phyloP scores from a whole-genome alignment of 768 basidiomycete genomes.

The Fomitopsis pulvina region DNA sequence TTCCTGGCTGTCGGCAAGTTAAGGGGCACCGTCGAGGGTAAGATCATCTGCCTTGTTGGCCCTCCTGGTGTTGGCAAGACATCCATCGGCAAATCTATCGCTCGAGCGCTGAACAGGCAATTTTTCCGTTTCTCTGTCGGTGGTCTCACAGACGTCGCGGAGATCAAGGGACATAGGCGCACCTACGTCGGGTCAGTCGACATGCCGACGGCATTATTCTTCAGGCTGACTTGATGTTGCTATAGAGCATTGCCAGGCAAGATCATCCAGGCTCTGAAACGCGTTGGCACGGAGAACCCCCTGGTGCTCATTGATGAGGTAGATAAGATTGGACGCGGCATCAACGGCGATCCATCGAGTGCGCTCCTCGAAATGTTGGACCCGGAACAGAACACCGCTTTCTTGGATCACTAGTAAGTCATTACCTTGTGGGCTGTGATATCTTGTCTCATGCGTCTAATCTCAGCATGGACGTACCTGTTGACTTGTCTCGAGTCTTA shows the following conservation, averaged over 20 bases:
- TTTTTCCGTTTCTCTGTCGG: constrained; percentile 98
- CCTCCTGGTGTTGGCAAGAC: constrained; percentile 99
- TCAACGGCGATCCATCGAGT: constrained; percentile 89
- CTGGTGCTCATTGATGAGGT: constrained; percentile 93
- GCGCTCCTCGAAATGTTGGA: constrained; percentile 91
- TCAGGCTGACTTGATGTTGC: neutral
- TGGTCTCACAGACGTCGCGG: constrained; percentile 94
- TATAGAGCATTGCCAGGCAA: constrained; percentile 84
- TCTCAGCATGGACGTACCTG: constrained; percentile 87
- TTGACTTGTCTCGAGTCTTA: constrained; percentile 91
- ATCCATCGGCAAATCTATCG: constrained; percentile 91
- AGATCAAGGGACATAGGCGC: constrained; percentile 96
- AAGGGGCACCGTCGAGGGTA: constrained; percentile 91
- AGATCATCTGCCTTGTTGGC: constrained; percentile 94
- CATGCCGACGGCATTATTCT: neutral
- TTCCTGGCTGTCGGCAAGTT: constrained; percentile 95
- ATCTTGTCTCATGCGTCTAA: neutral
- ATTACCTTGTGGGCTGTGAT: neutral
- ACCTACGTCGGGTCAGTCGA: constrained; percentile 88
- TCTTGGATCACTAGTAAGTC: constrained; percentile 90
- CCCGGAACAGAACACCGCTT: constrained; percentile 91
- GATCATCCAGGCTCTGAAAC: constrained; percentile 90
- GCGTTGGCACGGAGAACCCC: constrained; percentile 91
- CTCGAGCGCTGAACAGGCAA: constrained; percentile 81
- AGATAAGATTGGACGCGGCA: constrained; percentile 89